A percentile compares a stretch with the other conserved stretches of the same genome.
phyloP scores from a whole-genome alignment of 2,329 filamentous ascomycete species.

The Penicillium sp. region DNA sequence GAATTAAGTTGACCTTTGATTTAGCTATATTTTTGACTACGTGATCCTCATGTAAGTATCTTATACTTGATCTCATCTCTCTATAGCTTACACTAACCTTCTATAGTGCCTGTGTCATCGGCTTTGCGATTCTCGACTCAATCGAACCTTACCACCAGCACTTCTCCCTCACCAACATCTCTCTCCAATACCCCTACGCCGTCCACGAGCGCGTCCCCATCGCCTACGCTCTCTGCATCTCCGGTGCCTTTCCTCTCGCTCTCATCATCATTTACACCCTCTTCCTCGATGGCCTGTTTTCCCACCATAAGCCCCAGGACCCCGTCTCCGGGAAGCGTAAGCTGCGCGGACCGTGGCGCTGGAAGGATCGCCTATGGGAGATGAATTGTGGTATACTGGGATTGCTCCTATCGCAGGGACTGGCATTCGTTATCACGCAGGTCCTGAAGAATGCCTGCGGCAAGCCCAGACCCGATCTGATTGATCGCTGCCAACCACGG shows the following conservation, averaged over 20 bases:
- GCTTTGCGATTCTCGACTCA: slow-evolving; percentile 51
- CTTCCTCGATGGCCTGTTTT: slow-evolving; percentile 55
- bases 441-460: slow-evolving; percentile 56
- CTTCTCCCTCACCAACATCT: slow-evolving; percentile 54
- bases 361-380: slow-evolving; percentile 57
- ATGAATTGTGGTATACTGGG: slow-evolving; percentile 57
- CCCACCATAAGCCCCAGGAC: slow-evolving; percentile 42
- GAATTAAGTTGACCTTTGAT: slow-evolving; percentile 5
- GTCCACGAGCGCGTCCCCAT: slow-evolving; percentile 53
- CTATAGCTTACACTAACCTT: slow-evolving; percentile 1
- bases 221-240: slow-evolving; percentile 46
- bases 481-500: slow-evolving; percentile 49
- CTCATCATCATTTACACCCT: slow-evolving; percentile 54
- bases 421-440: slow-evolving; percentile 55
- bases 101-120: slow-evolving; percentile 47
- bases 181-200: slow-evolving; percentile 55
- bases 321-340: slow-evolving; percentile 35
- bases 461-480: slow-evolving; percentile 57
- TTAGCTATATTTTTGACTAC: slow-evolving; percentile 56
- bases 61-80: background rate
- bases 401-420: slow-evolving; percentile 49
- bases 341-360: slow-evolving; percentile 46
- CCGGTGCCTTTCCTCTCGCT: slow-evolving; percentile 46
- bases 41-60: slow-evolving; percentile 50
- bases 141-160: slow-evolving; percentile 54